These are phyloP conservation scores for Podospora sp. DNA, from an alignment of 495 filamentous ascomycete species.

Conservation along the genomic window DNA sequence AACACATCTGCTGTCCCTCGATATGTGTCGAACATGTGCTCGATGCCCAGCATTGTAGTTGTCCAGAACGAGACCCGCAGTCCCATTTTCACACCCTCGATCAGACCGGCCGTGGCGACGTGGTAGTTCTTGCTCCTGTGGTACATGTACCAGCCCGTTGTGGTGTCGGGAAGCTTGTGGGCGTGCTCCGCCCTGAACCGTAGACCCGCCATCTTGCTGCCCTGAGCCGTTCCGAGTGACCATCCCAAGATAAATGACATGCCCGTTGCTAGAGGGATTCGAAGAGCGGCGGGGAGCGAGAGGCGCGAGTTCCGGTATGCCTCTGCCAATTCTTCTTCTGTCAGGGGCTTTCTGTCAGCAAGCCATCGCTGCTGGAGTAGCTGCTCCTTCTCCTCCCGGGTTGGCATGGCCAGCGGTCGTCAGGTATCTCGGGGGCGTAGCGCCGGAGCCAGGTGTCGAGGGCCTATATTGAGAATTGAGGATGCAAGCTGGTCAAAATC, in stretches of 20 bases:
- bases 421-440: not conserved
- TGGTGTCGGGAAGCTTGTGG: constrained; percentile 80
- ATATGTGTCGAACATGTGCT: constrained; percentile 81
- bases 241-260: constrained; percentile 67
- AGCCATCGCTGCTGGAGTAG: constrained; percentile 16
- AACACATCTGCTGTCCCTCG: constrained; percentile 71
- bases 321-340: constrained; percentile 23
- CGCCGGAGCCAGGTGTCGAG: not conserved
- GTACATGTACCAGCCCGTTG: constrained; percentile 92
- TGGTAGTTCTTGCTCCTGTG: constrained; percentile 97
- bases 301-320: constrained; percentile 56
- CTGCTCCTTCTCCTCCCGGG: constrained; percentile 16
- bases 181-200: constrained; percentile 92
- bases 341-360: constrained; percentile 12
- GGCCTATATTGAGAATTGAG: not conserved
- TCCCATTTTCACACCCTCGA: constrained; percentile 77
- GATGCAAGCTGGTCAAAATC: not conserved
- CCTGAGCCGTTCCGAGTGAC: constrained; percentile 69
- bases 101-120: constrained; percentile 68
- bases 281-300: constrained; percentile 55
- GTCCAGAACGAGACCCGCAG: constrained; percentile 67
- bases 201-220: constrained; percentile 69
- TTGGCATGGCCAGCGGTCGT: constrained; percentile 2
- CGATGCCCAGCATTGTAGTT: constrained; percentile 69
- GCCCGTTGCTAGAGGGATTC: constrained; percentile 63